A percentile compares a stretch with the other conserved stretches of the same genome.
Evolutionary conservation across 176 grass and related monocot genomes (phyloP).

Genomic region (Tillandsia fasciculata): DNA sequence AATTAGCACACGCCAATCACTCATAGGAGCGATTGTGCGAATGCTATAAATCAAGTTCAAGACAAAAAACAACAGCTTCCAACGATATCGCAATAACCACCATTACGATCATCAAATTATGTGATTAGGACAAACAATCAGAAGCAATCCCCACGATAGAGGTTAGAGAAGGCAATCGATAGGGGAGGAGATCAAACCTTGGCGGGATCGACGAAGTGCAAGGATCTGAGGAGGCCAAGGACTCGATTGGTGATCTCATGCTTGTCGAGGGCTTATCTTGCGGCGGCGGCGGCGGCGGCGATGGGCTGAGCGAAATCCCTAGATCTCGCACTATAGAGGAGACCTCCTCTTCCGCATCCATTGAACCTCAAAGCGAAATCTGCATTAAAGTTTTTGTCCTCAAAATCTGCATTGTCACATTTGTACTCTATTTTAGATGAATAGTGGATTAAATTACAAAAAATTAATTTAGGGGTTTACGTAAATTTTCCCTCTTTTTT

Average conservation of each 20-base stretch:
- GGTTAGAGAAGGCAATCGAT: neutral
- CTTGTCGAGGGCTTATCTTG: neutral
- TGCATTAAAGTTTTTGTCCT: too few species aligned
- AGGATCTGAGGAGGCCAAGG: conserved; percentile 10
- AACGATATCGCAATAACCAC: too few species aligned
- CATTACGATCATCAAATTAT: neutral
- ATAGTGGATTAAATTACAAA: too few species aligned
- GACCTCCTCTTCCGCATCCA: neutral
- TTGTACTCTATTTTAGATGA: too few species aligned
- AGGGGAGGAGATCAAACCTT: neutral
- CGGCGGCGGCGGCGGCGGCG: neutral
- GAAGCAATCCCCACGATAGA: neutral
- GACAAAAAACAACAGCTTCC: too few species aligned
- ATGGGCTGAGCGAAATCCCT: neutral
- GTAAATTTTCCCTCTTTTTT: too few species aligned
- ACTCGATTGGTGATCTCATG: conserved; percentile 2
- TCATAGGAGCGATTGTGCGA: too few species aligned
- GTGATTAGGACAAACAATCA: neutral
- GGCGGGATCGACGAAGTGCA: neutral
- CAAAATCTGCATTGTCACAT: too few species aligned
- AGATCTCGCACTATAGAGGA: neutral
- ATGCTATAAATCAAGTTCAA: too few species aligned
- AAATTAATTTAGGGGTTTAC: too few species aligned
- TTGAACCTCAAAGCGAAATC: too few species aligned
- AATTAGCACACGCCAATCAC: too few species aligned